Evolutionary conservation across 768 basidiomycete genomes (phyloP).

Genomic region (Clitopilus hobsonii): DNA sequence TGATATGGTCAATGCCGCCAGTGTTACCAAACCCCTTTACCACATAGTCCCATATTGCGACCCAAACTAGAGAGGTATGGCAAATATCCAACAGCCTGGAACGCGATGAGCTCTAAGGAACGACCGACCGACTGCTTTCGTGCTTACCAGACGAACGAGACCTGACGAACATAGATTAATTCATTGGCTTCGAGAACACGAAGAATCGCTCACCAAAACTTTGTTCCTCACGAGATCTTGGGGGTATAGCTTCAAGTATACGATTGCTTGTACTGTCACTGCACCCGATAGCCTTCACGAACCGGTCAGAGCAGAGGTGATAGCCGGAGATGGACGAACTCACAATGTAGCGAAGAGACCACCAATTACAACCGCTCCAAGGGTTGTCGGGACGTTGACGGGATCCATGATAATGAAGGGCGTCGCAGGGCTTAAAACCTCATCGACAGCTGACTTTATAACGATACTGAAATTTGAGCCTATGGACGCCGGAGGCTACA

Average conservation of each 20-base stretch:
- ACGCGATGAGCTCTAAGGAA: neutral
- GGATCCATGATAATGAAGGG: neutral
- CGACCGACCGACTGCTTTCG: neutral
- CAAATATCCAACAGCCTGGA: slow-evolving; percentile 19
- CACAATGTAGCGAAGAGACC: slow-evolving; percentile 10
- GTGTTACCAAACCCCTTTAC: slow-evolving; percentile 15
- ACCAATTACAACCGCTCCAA: slow-evolving; percentile 9
- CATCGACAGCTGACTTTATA: neutral
- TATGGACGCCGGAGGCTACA: neutral
- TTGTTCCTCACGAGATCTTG: slow-evolving; percentile 5
- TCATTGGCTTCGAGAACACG: too few species aligned
- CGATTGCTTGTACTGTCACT: slow-evolving; percentile 5
- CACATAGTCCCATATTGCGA: slow-evolving; percentile 21
- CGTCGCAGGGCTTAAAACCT: neutral
- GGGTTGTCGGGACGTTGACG: slow-evolving; percentile 4
- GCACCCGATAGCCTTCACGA: slow-evolving; percentile 8
- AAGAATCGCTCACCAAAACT: slow-evolving; percentile 4
- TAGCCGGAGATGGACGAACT: neutral
- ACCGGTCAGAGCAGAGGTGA: neutral
- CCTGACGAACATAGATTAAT: slow-evolving; percentile 12
- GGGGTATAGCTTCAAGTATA: slow-evolving; percentile 7
- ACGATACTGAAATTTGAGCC: neutral
- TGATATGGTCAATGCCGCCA: slow-evolving; percentile 15
- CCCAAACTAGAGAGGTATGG: slow-evolving; percentile 20
- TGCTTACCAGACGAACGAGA: slow-evolving; percentile 27